Evolutionary conservation across 768 basidiomycete genomes (phyloP).

Genomic region (Thelephora aurantiotincta): DNA sequence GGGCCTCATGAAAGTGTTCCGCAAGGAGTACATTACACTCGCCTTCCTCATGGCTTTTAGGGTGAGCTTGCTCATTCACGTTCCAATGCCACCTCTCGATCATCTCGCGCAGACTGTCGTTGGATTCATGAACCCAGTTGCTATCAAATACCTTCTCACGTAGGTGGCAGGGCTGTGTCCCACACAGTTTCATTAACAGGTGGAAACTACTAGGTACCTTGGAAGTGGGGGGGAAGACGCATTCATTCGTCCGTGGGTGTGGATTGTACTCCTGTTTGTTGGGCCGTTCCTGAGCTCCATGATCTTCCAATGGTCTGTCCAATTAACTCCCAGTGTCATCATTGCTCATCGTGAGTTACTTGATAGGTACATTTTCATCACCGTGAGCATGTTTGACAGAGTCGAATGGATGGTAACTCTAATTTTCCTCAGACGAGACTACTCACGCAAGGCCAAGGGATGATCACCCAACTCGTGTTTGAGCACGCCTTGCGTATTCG

Average conservation of each 20-base stretch:
- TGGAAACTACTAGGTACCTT: conserved; percentile 29
- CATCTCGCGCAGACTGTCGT: conserved; percentile 8
- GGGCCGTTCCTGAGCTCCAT: conserved; percentile 31
- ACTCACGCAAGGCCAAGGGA: conserved; percentile 25
- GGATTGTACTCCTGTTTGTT: conserved; percentile 38
- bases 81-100: background rate
- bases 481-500: conserved; percentile 41
- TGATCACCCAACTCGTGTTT: conserved; percentile 41
- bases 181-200: background rate
- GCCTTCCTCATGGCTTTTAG: conserved; percentile 2
- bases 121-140: conserved; percentile 16
- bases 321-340: background rate
- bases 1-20: conserved; percentile 12
- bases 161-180: conserved; percentile 4
- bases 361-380: conserved; percentile 26
- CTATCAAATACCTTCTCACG: conserved; percentile 18
- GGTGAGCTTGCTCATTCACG: background rate
- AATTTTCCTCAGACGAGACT: conserved; percentile 16
- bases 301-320: conserved; percentile 26
- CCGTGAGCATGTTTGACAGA: conserved; percentile 9
- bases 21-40: conserved; percentile 7
- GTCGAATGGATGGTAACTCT: background rate
- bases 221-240: conserved; percentile 37
- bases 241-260: conserved; percentile 50
- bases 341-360: background rate